Conservation (phyloP, 768 basidiomycete species). For the Neoboletus brunneissimus region DNA sequence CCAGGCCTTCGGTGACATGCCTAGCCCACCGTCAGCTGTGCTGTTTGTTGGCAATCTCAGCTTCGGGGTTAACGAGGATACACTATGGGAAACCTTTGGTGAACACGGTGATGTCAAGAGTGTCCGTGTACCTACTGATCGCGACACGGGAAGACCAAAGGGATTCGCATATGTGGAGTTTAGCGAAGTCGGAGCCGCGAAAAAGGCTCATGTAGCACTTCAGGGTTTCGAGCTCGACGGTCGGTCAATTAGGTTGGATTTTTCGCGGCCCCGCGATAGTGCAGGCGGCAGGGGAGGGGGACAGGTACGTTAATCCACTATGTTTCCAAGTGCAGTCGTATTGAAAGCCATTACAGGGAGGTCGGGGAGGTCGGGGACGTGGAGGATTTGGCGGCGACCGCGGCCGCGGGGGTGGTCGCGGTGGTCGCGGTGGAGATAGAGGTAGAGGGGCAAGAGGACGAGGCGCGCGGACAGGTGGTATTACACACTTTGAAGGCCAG, state of each 20-base stretch:
- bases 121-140: conserved; percentile 89
- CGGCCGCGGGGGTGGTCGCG: conserved; percentile 41
- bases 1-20: conserved; percentile 70
- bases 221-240: conserved; percentile 79
- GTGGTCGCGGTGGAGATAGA: conserved; percentile 41
- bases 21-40: conserved; percentile 63
- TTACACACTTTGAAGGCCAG: conserved; percentile 49
- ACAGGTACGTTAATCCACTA: conserved; percentile 35
- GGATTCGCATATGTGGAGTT: conserved; percentile 99
- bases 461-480: conserved; percentile 52
- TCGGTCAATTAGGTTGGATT: conserved; percentile 78
- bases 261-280: conserved; percentile 74
- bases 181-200: conserved; percentile 72
- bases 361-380: conserved; percentile 34
- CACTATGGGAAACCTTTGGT: conserved; percentile 85
- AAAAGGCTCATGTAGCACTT: conserved; percentile 70
- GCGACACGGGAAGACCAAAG: conserved; percentile 86
- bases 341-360: conserved; percentile 20
- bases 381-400: conserved; percentile 32
- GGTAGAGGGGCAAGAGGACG: conserved; percentile 37
- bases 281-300: conserved; percentile 52
- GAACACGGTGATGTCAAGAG: conserved; percentile 83
- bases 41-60: conserved; percentile 92
- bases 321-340: background rate
- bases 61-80: conserved; percentile 76